Percentiles rank a stretch among this genome's conserved stretches.
Evolutionary conservation across 192 early-diverging fungal genomes (phyloP).

Genomic region (Backusella westeae): DNA sequence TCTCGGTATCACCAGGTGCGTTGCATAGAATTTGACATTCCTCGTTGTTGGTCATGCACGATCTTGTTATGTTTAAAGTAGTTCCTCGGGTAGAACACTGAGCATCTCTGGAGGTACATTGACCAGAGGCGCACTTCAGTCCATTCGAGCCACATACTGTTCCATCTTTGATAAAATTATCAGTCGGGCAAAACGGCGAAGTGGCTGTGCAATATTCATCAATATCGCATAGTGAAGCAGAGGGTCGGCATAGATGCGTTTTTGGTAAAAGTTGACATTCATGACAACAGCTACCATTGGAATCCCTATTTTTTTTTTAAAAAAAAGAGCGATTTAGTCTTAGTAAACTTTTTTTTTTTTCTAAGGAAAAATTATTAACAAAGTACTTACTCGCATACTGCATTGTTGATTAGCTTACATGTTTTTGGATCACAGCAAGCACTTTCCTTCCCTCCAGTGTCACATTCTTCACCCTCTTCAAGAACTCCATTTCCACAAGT

Average conservation of each 20-base stretch:
- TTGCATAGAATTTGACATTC: conserved; percentile 65
- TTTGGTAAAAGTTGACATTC: conserved; percentile 60
- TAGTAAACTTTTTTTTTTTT: background rate
- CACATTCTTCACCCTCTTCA: conserved; percentile 90
- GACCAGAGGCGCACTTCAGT: conserved; percentile 65
- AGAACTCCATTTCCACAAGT: conserved; percentile 90
- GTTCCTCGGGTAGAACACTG: conserved; percentile 64
- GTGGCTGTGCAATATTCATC: conserved; percentile 74
- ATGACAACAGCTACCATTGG: conserved; percentile 83
- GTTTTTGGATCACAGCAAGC: conserved; percentile 83
- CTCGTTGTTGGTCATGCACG: conserved; percentile 55
- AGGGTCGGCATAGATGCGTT: conserved; percentile 69
- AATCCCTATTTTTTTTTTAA: conserved; percentile 45
- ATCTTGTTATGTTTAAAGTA: conserved; percentile 46
- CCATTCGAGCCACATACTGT: conserved; percentile 55
- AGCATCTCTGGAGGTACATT: conserved; percentile 70
- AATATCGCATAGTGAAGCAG: conserved; percentile 78
- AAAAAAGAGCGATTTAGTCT: background rate
- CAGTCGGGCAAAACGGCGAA: conserved; percentile 67
- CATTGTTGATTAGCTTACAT: conserved; percentile 75
- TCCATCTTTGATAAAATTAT: conserved; percentile 65
- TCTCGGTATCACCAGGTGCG: conserved; percentile 40
- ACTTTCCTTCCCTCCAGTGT: conserved; percentile 77
- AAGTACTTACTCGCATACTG: conserved; percentile 63
- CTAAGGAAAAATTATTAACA: background rate